Percentiles rank a stretch among this genome's conserved stretches.
Conservation (phyloP, 345 rosid genomes). For the Pistacia vera region DNA sequence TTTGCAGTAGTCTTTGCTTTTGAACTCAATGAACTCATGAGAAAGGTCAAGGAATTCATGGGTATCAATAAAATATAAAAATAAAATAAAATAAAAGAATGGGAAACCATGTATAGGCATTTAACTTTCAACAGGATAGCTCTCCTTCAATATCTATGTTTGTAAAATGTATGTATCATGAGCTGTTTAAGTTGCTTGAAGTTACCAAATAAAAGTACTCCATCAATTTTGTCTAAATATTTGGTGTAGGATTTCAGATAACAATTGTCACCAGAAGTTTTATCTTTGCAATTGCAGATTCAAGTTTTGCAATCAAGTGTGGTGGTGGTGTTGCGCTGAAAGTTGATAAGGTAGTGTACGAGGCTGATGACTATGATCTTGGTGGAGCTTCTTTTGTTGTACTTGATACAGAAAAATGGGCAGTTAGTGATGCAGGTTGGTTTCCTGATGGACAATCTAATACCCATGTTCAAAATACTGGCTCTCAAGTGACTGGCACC, state of each 20-base stretch:
- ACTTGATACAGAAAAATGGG: slow-evolving; percentile 50
- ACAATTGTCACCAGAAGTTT: background rate
- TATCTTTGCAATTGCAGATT: slow-evolving; percentile 23
- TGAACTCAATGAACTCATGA: too few relatives aligned
- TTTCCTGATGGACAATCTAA: slow-evolving; percentile 27
- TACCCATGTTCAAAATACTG: slow-evolving; percentile 27
- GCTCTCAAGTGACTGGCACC: slow-evolving; percentile 34
- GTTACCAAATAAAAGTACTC: too few relatives aligned
- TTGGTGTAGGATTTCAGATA: slow-evolving; percentile 23
- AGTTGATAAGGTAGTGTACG: slow-evolving; percentile 35
- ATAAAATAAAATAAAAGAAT: too few relatives aligned
- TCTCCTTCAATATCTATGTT: background rate
- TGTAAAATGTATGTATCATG: too few relatives aligned
- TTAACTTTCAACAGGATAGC: background rate
- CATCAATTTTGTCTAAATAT: too few relatives aligned
- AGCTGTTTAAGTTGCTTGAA: too few relatives aligned
- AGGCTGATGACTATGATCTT: slow-evolving; percentile 42
- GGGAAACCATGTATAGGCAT: too few relatives aligned
- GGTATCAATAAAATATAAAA: too few relatives aligned
- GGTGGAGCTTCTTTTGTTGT: slow-evolving; percentile 47
- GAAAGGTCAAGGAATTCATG: slow-evolving; percentile 21
- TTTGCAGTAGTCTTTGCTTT: too few relatives aligned
- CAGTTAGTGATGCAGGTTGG: slow-evolving; percentile 53
- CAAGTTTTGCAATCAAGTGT: slow-evolving; percentile 35
- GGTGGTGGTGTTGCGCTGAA: slow-evolving; percentile 24